Evolutionary conservation across 129 eudicot genomes (phyloP).

Genomic region (Lactuca sativa): DNA sequence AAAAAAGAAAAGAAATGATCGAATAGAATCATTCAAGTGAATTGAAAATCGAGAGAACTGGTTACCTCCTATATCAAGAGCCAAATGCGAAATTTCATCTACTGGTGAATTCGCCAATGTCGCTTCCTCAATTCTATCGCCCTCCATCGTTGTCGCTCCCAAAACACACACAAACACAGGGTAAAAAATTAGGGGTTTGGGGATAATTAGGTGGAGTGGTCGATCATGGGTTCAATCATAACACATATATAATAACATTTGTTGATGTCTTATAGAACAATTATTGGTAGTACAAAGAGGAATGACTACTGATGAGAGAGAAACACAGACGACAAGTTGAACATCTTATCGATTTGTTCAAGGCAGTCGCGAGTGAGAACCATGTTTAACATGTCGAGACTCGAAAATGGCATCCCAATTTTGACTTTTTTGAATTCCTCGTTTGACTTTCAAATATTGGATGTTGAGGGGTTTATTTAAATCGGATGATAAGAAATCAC

Average conservation of each 20-base stretch:
- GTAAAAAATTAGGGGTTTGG: slow-evolving; percentile 27
- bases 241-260: not conserved
- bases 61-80: slow-evolving; percentile 91
- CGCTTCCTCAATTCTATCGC: slow-evolving; percentile 36
- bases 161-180: slow-evolving; percentile 3
- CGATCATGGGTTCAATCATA: slow-evolving; percentile 28
- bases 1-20: slow-evolving; percentile 23
- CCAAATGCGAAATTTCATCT: slow-evolving; percentile 55
- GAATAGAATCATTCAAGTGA: not conserved
- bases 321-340: slow-evolving; percentile 13
- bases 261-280: not conserved
- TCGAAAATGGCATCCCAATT: slow-evolving; percentile 15
- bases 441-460: not conserved
- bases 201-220: slow-evolving; percentile 30
- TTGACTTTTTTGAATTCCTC: slow-evolving; percentile 5
- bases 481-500: too few species aligned
- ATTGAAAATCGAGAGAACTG: not conserved
- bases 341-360: slow-evolving; percentile 13
- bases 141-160: slow-evolving; percentile 37
- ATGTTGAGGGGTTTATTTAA: too few species aligned
- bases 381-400: not conserved
- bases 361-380: slow-evolving; percentile 4
- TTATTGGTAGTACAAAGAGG: not conserved
- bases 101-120: slow-evolving; percentile 26
- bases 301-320: slow-evolving; percentile 21